A percentile compares a stretch with the other conserved stretches of the same genome.
Evolutionary conservation across 352 stramenopile species (phyloP).

Genomic region (Globisporangium viniferum): DNA sequence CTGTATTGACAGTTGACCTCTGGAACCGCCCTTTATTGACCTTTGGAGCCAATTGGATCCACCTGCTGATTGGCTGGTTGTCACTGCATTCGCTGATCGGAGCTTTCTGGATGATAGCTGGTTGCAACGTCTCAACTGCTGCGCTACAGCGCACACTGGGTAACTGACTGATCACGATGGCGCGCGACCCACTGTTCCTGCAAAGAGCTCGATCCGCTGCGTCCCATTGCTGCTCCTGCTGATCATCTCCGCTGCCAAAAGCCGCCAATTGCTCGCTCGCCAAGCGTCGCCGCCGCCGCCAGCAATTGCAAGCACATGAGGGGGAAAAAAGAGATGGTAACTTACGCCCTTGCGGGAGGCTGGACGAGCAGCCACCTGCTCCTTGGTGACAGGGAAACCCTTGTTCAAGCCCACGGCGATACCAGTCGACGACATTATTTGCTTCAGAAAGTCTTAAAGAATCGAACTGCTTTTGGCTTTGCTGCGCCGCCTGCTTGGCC

Average conservation of each 20-base stretch:
- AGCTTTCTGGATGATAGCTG: background rate
- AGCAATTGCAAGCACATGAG: background rate
- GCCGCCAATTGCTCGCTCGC: background rate
- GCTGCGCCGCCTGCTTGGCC: conserved; percentile 6
- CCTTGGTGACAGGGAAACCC: conserved; percentile 92
- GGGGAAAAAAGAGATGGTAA: conserved; percentile 16
- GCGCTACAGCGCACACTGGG: background rate
- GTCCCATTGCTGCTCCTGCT: background rate
- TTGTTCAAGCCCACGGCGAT: conserved; percentile 92
- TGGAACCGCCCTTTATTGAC: background rate
- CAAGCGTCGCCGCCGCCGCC: background rate
- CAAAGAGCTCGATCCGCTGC: background rate
- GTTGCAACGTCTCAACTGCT: background rate
- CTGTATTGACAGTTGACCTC: background rate
- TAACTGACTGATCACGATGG: background rate
- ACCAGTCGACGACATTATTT: conserved; percentile 90
- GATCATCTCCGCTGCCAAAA: background rate
- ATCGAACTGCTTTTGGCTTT: conserved; percentile 60
- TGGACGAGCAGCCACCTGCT: conserved; percentile 80
- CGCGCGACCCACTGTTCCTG: background rate
- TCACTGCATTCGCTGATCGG: background rate
- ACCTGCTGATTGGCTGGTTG: conserved; percentile 3
- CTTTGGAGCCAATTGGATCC: background rate
- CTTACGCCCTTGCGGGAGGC: conserved; percentile 90
- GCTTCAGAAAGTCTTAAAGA: conserved; percentile 87